phyloP scores from a whole-genome alignment of 148 eudicot species.

The Fagopyrum tataricum region DNA sequence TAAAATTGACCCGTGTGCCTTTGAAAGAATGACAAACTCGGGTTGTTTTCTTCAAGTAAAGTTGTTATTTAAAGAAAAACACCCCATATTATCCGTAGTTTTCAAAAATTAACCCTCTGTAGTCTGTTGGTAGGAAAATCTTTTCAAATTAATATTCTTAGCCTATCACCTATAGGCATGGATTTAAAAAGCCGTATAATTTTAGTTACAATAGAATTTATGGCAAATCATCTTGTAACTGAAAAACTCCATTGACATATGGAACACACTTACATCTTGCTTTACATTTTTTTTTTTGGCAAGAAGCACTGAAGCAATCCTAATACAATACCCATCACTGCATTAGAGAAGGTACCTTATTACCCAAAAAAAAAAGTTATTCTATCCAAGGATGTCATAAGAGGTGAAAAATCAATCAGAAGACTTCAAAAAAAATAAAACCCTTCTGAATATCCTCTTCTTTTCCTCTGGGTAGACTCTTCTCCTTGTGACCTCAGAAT shows the following conservation, averaged over 20 bases:
- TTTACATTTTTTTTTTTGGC: neutral
- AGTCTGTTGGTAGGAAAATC: no score
- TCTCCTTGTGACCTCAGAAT: neutral
- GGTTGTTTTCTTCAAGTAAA: no score
- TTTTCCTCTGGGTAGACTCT: neutral
- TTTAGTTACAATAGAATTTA: no score
- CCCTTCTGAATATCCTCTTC: slow-evolving; percentile 12
- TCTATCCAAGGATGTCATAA: neutral
- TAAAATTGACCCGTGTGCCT: no score
- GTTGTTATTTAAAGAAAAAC: no score
- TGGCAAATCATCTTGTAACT: no score
- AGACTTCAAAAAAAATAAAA: slow-evolving; percentile 6
- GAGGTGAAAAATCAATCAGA: slow-evolving; percentile 14
- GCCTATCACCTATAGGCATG: no score
- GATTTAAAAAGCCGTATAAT: no score
- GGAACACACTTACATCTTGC: neutral
- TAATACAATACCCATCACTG: neutral
- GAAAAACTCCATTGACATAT: slow-evolving; percentile 1
- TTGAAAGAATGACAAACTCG: no score
- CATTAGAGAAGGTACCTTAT: slow-evolving; percentile 5
- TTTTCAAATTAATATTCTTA: no score
- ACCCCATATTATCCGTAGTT: no score
- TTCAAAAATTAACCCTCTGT: no score
- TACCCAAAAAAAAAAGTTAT: neutral
- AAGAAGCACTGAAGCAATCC: neutral